Evolutionary conservation across 306 rosid species (phyloP).

Genomic region (Bauhinia variegata): DNA sequence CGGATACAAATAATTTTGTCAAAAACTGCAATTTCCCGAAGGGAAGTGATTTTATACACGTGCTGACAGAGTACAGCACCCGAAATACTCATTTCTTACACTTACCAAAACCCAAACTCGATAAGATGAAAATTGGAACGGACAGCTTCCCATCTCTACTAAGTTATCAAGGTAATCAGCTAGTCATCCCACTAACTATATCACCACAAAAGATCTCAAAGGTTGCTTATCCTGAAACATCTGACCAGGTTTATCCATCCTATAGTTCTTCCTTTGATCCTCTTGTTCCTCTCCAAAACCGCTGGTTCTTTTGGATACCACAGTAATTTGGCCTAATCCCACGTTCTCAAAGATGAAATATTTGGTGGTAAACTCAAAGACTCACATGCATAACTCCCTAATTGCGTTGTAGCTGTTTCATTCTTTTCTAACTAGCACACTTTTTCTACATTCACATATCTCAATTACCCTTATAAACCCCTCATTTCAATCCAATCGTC

Average conservation of each 20-base stretch:
- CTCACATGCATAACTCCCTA: background rate
- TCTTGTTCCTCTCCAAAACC: background rate
- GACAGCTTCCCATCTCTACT: background rate
- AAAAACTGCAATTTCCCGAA: too few relatives aligned
- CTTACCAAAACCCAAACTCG: background rate
- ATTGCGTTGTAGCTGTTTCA: background rate
- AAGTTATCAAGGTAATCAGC: background rate
- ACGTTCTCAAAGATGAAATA: background rate
- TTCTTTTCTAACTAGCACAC: background rate
- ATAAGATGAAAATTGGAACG: background rate
- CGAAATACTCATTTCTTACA: background rate
- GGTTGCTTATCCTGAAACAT: background rate
- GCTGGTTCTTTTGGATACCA: background rate
- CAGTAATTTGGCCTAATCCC: background rate
- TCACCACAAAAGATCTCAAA: background rate
- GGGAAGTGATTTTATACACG: background rate
- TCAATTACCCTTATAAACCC: background rate
- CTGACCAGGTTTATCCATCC: background rate
- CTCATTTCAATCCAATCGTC: background rate
- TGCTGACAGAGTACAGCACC: background rate
- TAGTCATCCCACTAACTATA: background rate
- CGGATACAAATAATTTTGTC: too few relatives aligned
- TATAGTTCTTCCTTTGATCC: background rate
- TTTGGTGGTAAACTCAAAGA: background rate
- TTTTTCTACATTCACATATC: background rate